Evolutionary conservation across 805 yeast species (phyloP).

Genomic region (Candida krabiensis): DNA sequence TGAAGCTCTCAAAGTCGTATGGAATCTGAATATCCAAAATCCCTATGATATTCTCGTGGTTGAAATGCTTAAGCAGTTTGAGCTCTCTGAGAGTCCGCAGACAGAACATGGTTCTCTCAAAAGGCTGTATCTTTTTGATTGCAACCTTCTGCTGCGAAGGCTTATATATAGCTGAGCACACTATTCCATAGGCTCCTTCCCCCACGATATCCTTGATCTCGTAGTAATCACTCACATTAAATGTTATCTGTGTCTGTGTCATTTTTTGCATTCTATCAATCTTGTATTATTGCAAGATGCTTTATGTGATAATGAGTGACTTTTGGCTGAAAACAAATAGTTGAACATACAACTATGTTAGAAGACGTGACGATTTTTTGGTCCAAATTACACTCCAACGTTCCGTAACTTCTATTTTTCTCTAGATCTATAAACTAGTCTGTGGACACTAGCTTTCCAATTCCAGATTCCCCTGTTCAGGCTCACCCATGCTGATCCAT

Average conservation of each 20-base stretch:
- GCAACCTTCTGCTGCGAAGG: constrained; percentile 92
- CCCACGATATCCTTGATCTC: constrained; percentile 85
- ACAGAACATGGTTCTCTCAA: constrained; percentile 85
- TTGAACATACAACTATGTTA: too few species aligned
- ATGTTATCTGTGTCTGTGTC: constrained; percentile 41
- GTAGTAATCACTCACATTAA: constrained; percentile 86
- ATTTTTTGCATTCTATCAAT: too few species aligned
- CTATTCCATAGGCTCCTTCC: constrained; percentile 96
- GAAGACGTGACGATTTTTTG: too few species aligned
- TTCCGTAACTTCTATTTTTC: too few species aligned
- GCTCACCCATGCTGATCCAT: too few species aligned
- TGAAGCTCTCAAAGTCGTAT: constrained; percentile 66
- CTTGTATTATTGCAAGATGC: too few species aligned
- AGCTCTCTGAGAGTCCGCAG: constrained; percentile 86
- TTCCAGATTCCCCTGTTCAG: too few species aligned
- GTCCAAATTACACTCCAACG: too few species aligned
- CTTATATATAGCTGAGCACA: constrained; percentile 82
- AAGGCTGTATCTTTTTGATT: constrained; percentile 90
- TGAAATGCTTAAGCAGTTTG: constrained; percentile 83
- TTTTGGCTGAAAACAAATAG: too few species aligned
- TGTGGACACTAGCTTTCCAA: too few species aligned
- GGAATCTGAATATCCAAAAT: constrained; percentile 91
- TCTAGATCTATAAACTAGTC: too few species aligned
- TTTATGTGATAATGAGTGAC: too few species aligned
- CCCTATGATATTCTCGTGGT: constrained; percentile 90